Evolutionary conservation across 2,329 filamentous ascomycete species (phyloP), one percentile per base, ranked within the genome.

Genomic region (Penicillium sp.): DNA sequence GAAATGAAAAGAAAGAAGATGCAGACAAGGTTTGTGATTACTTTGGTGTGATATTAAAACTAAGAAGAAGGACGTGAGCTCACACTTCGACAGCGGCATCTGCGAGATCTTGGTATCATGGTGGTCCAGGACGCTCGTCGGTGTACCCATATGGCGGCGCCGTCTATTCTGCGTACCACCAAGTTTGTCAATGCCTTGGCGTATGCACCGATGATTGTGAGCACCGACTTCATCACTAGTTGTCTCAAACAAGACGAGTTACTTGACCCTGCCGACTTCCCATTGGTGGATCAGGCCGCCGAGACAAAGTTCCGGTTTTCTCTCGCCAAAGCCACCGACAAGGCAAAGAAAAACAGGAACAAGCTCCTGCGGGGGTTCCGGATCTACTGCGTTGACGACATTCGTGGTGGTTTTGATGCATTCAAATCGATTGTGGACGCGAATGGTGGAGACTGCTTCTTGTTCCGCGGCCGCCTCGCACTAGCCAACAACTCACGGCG

Each of bases 151-250:
- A 78, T 98, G 8, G 89, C 88, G 21, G 91, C 91, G 3, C 93
- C 91, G 1, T 79, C 81, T 28, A 81, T 97, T 46, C 80, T 96
- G 21, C 84, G 93, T 25, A 98, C 93, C 0, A 82, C 87, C 62
- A 98, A 98, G 60, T 98, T 98, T 60, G 82, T 97, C 34, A 85
- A 84, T 46, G 88, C 89, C 9, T 71, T 98, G 18, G 89, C 93
- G 13, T 82, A 81, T 43, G 89, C 86, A 0, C 87, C 89, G 0
- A 76, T 79, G 1, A 79, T 97, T 29, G 77, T 97, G 38, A 82
- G 81, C 31, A 85, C 84, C 1, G 76, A 79, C 7, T 98, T 88
- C 63, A 79, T 98, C 41, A 86, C 91, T 40, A 74, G 79, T 16
- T 87, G 85, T 32, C 73, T 97, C 8, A 80, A 86, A 31, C 73